Evolutionary conservation across 371 early-diverging fungal genomes (phyloP), one percentile per base, ranked within the genome.

Genomic region (Nematocida ironsii): DNA sequence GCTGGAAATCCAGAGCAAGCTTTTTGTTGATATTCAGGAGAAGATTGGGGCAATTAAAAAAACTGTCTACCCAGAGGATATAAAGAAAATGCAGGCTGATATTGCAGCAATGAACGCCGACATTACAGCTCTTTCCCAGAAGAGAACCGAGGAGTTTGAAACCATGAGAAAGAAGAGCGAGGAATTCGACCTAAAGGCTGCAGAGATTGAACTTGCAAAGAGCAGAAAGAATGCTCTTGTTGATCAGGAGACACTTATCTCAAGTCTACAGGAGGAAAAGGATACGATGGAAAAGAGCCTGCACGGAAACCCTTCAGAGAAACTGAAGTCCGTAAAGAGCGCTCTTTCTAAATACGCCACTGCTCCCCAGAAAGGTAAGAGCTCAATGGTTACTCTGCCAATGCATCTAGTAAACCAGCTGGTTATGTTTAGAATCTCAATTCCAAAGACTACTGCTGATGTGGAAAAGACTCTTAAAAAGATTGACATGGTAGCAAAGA

Each of bases 141-240:
- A 25, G 39, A 78, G 52, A 45, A 69, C 40, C 18, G 45, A 60
- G 0, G 80, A 69, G 62, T 33, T 47, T 20, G 67, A 7, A 5
- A 25, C 71, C 23, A 78, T 78, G 55, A 58, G 61, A 50, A 50
- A 69, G 50, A 78, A 78, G 57, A 16, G 50, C 45, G 27, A 60
- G 48, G 80, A 78, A 71, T 78, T 72, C 62, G 80, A 78, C 48
- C 47, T 70, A 7, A 78, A 78, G 80, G 45, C 80, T 13, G 80
- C 71, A 18, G 80, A 78, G 39, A 68, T 78, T 2, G 80, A 78
- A 60, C 33, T 54, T 25, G 80, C 80, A 13, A 69, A 62, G 57
- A 25, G 39, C 50, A 18, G 40, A 7, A 78, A 78, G 57, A 52
- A 23, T 13, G 80, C 69, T 18, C 55, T 78, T 6, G 27, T 70